These are phyloP conservation scores for Incumbomyces delicatus DNA, from an alignment of 2,329 filamentous ascomycete genomes.

Conservation along the genomic window DNA sequence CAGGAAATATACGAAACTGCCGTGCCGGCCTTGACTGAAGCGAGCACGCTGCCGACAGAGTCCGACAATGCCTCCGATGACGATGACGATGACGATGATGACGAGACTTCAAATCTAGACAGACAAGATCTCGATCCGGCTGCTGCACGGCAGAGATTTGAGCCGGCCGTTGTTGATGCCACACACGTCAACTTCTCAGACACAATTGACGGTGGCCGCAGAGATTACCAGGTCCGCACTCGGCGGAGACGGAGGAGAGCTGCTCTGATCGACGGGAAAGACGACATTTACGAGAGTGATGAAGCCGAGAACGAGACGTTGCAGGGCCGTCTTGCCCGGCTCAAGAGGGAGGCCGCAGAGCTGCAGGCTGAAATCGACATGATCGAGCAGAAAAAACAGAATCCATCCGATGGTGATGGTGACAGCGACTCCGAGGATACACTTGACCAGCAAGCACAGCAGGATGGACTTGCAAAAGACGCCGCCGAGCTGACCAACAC, in stretches of 20 bases:
- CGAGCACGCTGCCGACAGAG: slow-evolving; percentile 46
- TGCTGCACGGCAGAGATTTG: slow-evolving; percentile 70
- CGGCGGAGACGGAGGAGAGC: slow-evolving; percentile 44
- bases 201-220: slow-evolving; percentile 69
- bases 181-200: slow-evolving; percentile 80
- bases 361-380: slow-evolving; percentile 45
- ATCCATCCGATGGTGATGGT: slow-evolving; percentile 34
- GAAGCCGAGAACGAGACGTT: slow-evolving; percentile 72
- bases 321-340: slow-evolving; percentile 66
- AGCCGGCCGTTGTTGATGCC: slow-evolving; percentile 65
- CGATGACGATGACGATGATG: slow-evolving; percentile 40
- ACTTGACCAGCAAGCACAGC: slow-evolving; percentile 26
- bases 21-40: slow-evolving; percentile 71
- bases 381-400: slow-evolving; percentile 38
- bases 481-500: slow-evolving; percentile 61
- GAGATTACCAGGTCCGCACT: slow-evolving; percentile 69
- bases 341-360: slow-evolving; percentile 74
- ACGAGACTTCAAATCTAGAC: slow-evolving; percentile 63
- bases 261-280: slow-evolving; percentile 34
- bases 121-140: slow-evolving; percentile 65
- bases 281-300: slow-evolving; percentile 42
- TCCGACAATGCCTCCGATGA: slow-evolving; percentile 41
- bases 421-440: slow-evolving; percentile 28
- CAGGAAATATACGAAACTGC: slow-evolving; percentile 89
- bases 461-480: slow-evolving; percentile 40